These are phyloP conservation scores for Phytophthora megakarya DNA, from an alignment of 352 stramenopile species.

Conservation along the genomic window DNA sequence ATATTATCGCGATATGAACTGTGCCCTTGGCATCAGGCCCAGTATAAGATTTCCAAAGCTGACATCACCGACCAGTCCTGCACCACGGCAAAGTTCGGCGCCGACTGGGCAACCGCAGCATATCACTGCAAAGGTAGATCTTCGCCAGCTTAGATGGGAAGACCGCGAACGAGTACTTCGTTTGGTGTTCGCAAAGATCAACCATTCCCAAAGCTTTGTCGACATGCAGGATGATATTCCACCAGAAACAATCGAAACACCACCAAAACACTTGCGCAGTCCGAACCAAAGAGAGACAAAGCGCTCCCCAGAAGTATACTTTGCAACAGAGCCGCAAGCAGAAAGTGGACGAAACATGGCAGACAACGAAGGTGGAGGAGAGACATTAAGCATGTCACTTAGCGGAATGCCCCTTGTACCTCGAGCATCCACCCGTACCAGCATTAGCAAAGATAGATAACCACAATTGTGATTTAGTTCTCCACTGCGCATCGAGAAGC, in stretches of 20 bases:
- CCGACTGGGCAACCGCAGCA: conserved; percentile 23
- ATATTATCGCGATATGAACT: conserved; percentile 62
- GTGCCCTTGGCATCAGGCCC: conserved; percentile 37
- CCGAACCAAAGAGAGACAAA: conserved; percentile 30
- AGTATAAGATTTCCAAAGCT: conserved; percentile 61
- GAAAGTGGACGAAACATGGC: conserved; percentile 14
- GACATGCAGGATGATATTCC: conserved; percentile 27
- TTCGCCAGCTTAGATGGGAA: conserved; percentile 88
- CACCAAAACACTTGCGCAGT: conserved; percentile 16
- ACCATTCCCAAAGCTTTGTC: conserved; percentile 69
- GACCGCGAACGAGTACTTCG: conserved; percentile 92
- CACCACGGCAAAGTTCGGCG: conserved; percentile 1
- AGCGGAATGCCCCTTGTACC: conserved; percentile 53
- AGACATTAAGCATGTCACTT: conserved; percentile 60
- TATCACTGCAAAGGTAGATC: conserved; percentile 83
- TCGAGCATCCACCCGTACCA: conserved; percentile 22
- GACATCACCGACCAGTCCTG: conserved; percentile 20
- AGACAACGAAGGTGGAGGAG: conserved; percentile 12
- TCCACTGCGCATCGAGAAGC: neutral
- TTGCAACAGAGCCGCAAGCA: conserved; percentile 50
- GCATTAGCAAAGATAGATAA: conserved; percentile 24
- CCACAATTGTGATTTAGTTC: neutral
- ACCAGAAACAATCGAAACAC: conserved; percentile 18
- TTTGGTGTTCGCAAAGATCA: conserved; percentile 95
- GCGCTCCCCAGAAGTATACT: conserved; percentile 46